Evolutionary conservation across 2,329 filamentous ascomycete genomes (phyloP), one percentile per base, ranked within the genome.

Genomic region (Tympanopsis confertula): DNA sequence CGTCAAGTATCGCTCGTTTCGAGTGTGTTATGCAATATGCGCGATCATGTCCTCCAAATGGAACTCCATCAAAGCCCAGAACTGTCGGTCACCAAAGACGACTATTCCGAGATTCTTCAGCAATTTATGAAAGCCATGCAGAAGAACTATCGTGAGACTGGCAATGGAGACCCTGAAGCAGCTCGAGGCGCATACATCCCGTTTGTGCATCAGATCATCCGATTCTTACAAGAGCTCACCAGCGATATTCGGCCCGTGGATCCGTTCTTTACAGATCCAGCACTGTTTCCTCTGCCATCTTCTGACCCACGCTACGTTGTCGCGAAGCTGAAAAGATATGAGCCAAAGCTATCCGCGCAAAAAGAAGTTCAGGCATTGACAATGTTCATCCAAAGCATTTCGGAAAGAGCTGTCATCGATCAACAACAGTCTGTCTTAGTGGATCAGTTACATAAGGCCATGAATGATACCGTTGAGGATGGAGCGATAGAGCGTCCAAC

Each of bases 251-350:
- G 30, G 10, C 15, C 30, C 17, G 17, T 33, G 7, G 30, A 33
- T 33, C 15, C 30, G 15, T 33, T 33, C 30, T 33, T 33, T 18
- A 33, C 30, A 7, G 30, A 33, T 33, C 30, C 30, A 12, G 17
- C 30, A 10, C 17, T 15, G 12, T 33, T 33, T 15, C 30, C 30
- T 13, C 30, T 33, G 7, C 30, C 30, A 7, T 33, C 30, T 10
- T 7, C 30, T 13, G 30, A 33, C 17, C 30, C 30, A 33, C 7
- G 10, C 10, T 33, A 33, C 30, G 17, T 33, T 33, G 30, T 33
- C 17, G 30, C 30, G 12, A 33, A 15, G 15, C 30, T 33, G 12
- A 33, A 33, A 15, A 33, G 30, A 7, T 33, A 33, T 15, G 30
- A 33, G 15, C 30, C 30, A 15, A 33, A 17, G 15, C 15, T 33